These are phyloP conservation scores for Sphaerulina populicola DNA, from an alignment of 2,329 filamentous ascomycete genomes.

Conservation along the genomic window DNA sequence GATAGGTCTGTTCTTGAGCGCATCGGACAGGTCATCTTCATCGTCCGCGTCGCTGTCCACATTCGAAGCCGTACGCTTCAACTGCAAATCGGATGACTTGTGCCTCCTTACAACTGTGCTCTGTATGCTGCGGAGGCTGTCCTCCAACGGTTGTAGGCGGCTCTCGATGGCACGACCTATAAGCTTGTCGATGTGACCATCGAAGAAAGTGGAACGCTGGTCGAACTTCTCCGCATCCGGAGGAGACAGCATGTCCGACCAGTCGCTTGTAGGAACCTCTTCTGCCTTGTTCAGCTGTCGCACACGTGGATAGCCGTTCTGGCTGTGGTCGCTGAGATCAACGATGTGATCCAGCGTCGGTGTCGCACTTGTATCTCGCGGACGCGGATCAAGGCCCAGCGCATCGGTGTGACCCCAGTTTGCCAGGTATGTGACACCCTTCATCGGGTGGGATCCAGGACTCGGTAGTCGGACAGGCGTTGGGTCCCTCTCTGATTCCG, in stretches of 20 bases:
- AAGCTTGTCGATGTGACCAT: constrained; percentile 78
- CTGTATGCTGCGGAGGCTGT: constrained; percentile 67
- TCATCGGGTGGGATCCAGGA: constrained; percentile 24
- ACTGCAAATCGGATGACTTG: constrained; percentile 50
- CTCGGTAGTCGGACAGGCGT: constrained; percentile 22
- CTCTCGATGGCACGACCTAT: constrained; percentile 69
- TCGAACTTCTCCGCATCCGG: constrained; percentile 77
- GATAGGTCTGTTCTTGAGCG: constrained; percentile 53
- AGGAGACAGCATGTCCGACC: constrained; percentile 78
- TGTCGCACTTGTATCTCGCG: constrained; percentile 11
- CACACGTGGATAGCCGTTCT: constrained; percentile 36
- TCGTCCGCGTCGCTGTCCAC: constrained; percentile 88
- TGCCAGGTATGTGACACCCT: constrained; percentile 28
- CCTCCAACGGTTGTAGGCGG: constrained; percentile 72
- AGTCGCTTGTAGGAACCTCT: constrained; percentile 70
- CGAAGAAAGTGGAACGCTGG: constrained; percentile 77
- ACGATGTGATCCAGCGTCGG: constrained; percentile 9
- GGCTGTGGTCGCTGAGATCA: constrained; percentile 37
- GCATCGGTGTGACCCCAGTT: constrained; percentile 53
- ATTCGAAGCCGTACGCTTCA: constrained; percentile 37
- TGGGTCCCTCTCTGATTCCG: constrained; percentile 54
- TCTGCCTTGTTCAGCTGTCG: constrained; percentile 56
- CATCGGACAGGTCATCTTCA: constrained; percentile 61
- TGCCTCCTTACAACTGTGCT: constrained; percentile 35
- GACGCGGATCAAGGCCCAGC: constrained; percentile 59